A percentile compares a stretch with the other conserved stretches of the same genome.
Evolutionary conservation across 768 basidiomycete species (phyloP).

Genomic region (Auriscalpium microsporum): DNA sequence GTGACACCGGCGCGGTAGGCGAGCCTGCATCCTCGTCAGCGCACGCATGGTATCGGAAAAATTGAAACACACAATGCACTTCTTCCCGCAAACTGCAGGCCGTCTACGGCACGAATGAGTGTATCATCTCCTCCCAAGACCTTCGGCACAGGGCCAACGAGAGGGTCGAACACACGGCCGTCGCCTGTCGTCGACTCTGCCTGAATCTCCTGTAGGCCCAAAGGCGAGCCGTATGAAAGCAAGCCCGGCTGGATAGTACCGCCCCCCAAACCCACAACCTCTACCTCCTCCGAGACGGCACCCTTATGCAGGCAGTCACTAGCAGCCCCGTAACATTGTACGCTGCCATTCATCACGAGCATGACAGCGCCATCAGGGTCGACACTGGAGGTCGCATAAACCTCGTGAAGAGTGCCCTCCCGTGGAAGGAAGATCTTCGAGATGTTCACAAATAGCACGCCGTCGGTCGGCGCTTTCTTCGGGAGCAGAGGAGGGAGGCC

Average conservation of each 20-base stretch:
- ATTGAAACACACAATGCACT: constrained; percentile 38
- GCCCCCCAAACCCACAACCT: constrained; percentile 50
- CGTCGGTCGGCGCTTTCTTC: constrained; percentile 25
- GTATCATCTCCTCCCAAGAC: constrained; percentile 28
- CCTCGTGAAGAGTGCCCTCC: constrained; percentile 23
- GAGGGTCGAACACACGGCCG: constrained; percentile 41
- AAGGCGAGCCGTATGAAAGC: constrained; percentile 49
- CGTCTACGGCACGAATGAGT: constrained; percentile 60
- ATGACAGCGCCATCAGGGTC: constrained; percentile 18
- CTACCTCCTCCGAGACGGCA: constrained; percentile 6
- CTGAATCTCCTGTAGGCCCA: constrained; percentile 66
- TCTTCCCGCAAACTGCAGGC: constrained; percentile 57
- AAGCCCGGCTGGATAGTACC: constrained; percentile 59
- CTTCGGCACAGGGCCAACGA: constrained; percentile 25
- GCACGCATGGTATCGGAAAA: not conserved
- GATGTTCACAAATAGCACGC: constrained; percentile 62
- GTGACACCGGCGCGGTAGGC: constrained; percentile 74
- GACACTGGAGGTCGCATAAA: constrained; percentile 26
- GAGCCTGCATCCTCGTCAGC: constrained; percentile 33
- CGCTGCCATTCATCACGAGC: constrained; percentile 31
- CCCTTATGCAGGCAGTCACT: constrained; percentile 19
- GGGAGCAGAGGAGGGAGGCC: constrained; percentile 68
- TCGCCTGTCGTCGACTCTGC: constrained; percentile 53
- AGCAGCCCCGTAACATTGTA: constrained; percentile 41
- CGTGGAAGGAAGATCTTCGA: constrained; percentile 22